phyloP scores from a whole-genome alignment of 2,329 filamentous ascomycete genomes.

The Fusarium aywerte region DNA sequence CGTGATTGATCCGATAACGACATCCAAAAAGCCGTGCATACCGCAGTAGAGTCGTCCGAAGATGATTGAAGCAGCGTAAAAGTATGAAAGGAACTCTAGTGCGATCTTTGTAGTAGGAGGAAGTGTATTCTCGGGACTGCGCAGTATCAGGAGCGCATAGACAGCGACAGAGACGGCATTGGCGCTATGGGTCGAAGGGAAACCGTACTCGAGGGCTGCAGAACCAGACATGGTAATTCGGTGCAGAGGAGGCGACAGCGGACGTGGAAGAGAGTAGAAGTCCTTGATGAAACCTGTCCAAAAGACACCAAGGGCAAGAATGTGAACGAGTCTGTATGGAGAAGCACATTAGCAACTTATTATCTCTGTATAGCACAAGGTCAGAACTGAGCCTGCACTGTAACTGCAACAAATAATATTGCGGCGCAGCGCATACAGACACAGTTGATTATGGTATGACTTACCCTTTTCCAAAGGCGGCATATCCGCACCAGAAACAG shows the following conservation, averaged over 20 bases:
- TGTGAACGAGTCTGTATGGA: conserved; percentile 70
- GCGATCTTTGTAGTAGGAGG: conserved; percentile 66
- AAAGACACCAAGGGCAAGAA: conserved; percentile 82
- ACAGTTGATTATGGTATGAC: conserved; percentile 48
- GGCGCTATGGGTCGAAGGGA: conserved; percentile 95
- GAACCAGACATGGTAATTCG: conserved; percentile 98
- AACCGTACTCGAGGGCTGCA: conserved; percentile 94
- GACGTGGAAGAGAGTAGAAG: conserved; percentile 89
- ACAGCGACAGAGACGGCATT: conserved; percentile 95
- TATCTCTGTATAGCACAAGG: background rate
- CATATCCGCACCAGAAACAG: conserved; percentile 95
- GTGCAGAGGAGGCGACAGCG: conserved; percentile 89
- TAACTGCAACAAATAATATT: conserved; percentile 3
- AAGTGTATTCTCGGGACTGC: conserved; percentile 71
- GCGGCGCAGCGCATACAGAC: conserved; percentile 21
- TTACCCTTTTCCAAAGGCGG: conserved; percentile 86
- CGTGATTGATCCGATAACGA: conserved; percentile 80
- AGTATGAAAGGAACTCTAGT: conserved; percentile 78
- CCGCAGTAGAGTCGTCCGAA: conserved; percentile 94
- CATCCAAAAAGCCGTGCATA: conserved; percentile 98
- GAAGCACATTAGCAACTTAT: conserved; percentile 34
- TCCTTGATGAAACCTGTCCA: conserved; percentile 96
- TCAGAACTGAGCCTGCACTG: background rate
- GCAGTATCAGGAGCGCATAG: conserved; percentile 79
- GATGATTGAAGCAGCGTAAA: conserved; percentile 89